Evolutionary conservation across 2,329 filamentous ascomycete genomes (phyloP), one percentile per base, ranked within the genome.

Genomic region (Davidsoniella eucalypti): DNA sequence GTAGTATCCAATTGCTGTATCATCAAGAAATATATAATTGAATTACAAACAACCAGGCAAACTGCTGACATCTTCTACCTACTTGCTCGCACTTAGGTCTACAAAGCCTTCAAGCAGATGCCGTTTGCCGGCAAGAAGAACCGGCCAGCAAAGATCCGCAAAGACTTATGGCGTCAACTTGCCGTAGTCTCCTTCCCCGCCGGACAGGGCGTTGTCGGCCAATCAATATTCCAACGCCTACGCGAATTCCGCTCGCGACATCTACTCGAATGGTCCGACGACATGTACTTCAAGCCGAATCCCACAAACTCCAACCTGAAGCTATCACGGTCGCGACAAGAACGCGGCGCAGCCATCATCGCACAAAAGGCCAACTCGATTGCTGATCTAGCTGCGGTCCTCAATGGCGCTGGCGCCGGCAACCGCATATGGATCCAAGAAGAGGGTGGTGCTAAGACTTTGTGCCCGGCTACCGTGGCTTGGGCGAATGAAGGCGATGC

Each of bases 81-180:
- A 23, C 14, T 33, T 6, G 21, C 23, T n/a, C 9, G 5, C 16
- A 10, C 33, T 9, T 37, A 68, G 66, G 63, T 60, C 18, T 57
- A 67, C 56, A 67, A 68, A 53, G 66, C 68, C 44, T 63, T 78
- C 55, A 68, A 71, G 57, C 76, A 80, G 59, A 62, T 83, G 54
- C 72, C 76, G 44, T 83, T 73, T 66, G 77, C 78, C 55, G 79
- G 78, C 63, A 83, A 82, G 61, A 82, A 84, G 64, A 70, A 75
- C 44, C 73, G 75, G 56, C 78, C 78, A 2, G 61, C 71, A 49
- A 76, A 75, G 58, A 65, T 83, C 38, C 76, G 80, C 52, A 80
- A 78, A 62, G 80, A 84, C 65, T 75, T 78, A 64, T 83, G 80
- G 79, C 65, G 66, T 33, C 75, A 75, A 5, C 65, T 82, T 58